Conservation (phyloP, 768 basidiomycete species). For the Boletus rubescentipes region DNA sequence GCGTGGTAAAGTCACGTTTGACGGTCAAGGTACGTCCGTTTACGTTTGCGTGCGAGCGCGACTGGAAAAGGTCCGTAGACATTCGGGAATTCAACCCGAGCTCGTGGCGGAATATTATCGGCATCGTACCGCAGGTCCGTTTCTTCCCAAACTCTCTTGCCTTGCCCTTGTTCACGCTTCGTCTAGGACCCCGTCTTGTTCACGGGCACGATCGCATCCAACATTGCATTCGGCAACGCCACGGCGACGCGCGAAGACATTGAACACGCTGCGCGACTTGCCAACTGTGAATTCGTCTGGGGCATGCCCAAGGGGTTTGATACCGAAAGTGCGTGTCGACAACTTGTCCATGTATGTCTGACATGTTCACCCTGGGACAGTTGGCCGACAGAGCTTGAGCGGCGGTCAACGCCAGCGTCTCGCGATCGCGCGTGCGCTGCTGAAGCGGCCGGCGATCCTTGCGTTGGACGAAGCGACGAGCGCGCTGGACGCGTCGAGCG, state of each 20-base stretch:
- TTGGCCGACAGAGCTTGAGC: slow-evolving; percentile 30
- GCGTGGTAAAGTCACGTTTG: slow-evolving; percentile 78
- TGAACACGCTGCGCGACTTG: slow-evolving; percentile 83
- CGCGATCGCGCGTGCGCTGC: slow-evolving; percentile 81
- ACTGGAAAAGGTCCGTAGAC: slow-evolving; percentile 42
- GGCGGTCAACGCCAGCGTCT: slow-evolving; percentile 82
- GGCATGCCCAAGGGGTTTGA: slow-evolving; percentile 93
- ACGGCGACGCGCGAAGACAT: slow-evolving; percentile 78
- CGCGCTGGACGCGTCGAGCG: slow-evolving; percentile 85
- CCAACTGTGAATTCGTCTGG: slow-evolving; percentile 97
- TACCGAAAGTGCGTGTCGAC: slow-evolving; percentile 56
- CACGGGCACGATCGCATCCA: slow-evolving; percentile 90
- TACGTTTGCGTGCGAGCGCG: no score
- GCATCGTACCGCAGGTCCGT: slow-evolving; percentile 83
- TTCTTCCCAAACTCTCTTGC: not conserved
- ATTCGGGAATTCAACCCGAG: slow-evolving; percentile 82
- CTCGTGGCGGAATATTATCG: slow-evolving; percentile 87
- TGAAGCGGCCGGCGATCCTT: slow-evolving; percentile 86
- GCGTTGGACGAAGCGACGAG: slow-evolving; percentile 90
- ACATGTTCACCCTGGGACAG: slow-evolving; percentile 1
- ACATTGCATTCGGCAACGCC: slow-evolving; percentile 86
- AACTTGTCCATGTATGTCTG: not conserved
- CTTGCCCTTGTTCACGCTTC: not conserved
- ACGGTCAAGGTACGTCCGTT: slow-evolving; percentile 67
- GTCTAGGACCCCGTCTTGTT: slow-evolving; percentile 79